Conservation (phyloP, 306 rosid genomes). For the Canavalia gladiata region DNA sequence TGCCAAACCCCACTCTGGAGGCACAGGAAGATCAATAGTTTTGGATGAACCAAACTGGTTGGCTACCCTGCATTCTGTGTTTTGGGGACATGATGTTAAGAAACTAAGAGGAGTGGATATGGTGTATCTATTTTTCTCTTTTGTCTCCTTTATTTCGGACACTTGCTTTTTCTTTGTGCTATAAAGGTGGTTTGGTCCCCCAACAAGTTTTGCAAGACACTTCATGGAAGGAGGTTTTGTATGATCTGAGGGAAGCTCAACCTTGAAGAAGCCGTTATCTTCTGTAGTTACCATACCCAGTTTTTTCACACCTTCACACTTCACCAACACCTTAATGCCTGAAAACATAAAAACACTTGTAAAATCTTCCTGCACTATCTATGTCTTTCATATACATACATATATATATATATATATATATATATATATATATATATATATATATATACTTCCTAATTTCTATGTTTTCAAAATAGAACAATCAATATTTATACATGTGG, state of each 20-base stretch:
- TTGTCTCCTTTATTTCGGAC: conserved; percentile 57
- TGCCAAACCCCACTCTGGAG: conserved; percentile 88
- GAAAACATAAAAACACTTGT: conserved; percentile 26
- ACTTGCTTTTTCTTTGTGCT: conserved; percentile 54
- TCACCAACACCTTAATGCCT: conserved; percentile 72
- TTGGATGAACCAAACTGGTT: conserved; percentile 63
- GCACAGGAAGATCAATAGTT: conserved; percentile 73
- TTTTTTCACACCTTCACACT: conserved; percentile 67
- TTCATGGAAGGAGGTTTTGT: conserved; percentile 37
- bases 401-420: no score
- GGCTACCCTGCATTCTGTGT: conserved; percentile 49
- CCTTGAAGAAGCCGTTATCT: conserved; percentile 70
- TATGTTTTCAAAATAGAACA: no score
- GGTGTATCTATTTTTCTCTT: conserved; percentile 53
- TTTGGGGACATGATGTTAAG: conserved; percentile 60
- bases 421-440: no score
- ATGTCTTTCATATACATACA: no score
- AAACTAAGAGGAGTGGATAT: conserved; percentile 71
- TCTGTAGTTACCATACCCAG: conserved; percentile 58
- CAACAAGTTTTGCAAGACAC: conserved; percentile 69
- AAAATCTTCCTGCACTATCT: not conserved
- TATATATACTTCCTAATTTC: no score
- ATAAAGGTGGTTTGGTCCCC: conserved; percentile 73
- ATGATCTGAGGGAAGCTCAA: conserved; percentile 54
- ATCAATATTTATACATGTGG: no score